These are phyloP conservation scores for Blastomyces percursus DNA, from an alignment of 2,329 filamentous ascomycete genomes.

Conservation along the genomic window DNA sequence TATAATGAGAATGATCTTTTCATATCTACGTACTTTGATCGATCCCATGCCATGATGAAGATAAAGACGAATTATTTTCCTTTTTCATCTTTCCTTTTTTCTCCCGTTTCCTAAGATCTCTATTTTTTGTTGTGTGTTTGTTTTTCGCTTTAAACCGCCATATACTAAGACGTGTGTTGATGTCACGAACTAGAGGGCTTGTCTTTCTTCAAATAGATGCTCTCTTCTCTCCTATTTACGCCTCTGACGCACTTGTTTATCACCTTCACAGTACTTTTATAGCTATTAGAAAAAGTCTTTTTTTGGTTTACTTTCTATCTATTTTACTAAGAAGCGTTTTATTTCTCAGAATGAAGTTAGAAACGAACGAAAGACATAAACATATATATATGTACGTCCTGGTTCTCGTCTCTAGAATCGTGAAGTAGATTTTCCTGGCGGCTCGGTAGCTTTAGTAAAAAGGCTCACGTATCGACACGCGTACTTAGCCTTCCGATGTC, in stretches of 20 bases:
- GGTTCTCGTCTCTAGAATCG: not conserved
- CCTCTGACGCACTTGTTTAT: not conserved
- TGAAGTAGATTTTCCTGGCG: not conserved
- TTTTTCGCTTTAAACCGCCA: conserved; percentile 1
- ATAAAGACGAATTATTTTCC: not conserved
- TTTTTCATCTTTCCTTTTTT: conserved; percentile 3
- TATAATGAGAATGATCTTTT: not conserved
- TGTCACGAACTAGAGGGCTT: not conserved
- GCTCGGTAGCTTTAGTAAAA: too few species aligned
- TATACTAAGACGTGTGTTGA: not conserved
- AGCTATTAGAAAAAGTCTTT: not conserved
- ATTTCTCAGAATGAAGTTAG: not conserved
- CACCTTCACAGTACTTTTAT: not conserved
- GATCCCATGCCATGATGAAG: not conserved
- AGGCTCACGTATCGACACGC: too few species aligned
- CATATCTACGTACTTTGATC: not conserved
- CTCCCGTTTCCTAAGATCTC: conserved; percentile 1
- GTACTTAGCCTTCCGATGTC: too few species aligned
- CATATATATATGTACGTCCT: not conserved
- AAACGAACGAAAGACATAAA: not conserved
- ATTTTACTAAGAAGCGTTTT: not conserved
- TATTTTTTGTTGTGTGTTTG: not conserved
- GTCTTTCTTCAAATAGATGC: not conserved
- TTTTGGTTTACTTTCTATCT: not conserved
- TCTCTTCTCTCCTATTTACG: not conserved